Percentiles rank a stretch among this genome's conserved stretches.
These are phyloP conservation scores for Penicillium sp. DNA, from an alignment of 2,329 filamentous ascomycete species.

Conservation along the genomic window DNA sequence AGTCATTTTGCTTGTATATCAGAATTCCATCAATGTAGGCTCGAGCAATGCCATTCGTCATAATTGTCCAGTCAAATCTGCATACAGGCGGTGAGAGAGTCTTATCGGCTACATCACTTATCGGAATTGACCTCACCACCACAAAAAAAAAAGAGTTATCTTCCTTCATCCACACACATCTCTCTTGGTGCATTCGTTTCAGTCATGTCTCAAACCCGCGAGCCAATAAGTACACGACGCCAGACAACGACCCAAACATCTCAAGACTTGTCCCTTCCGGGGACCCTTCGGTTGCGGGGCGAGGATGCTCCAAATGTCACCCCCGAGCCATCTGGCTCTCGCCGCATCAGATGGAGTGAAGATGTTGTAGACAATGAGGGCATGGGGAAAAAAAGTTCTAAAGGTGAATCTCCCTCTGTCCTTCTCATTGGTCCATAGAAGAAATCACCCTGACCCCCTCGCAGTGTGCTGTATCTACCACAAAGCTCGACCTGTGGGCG, in stretches of 20 bases:
- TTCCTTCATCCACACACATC: background rate
- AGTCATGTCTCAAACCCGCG: conserved; percentile 41
- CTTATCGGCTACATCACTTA: background rate
- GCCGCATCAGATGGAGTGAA: conserved; percentile 86
- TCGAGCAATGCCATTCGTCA: too few relatives aligned
- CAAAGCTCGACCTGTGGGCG: conserved; percentile 74
- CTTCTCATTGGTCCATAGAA: background rate
- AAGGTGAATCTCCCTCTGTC: conserved; percentile 60
- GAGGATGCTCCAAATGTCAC: conserved; percentile 18
- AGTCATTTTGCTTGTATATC: background rate
- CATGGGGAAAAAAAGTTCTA: conserved; percentile 88
- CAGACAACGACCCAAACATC: conserved; percentile 27
- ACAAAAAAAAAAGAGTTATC: background rate
- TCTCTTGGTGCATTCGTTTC: background rate
- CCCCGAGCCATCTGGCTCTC: conserved; percentile 38
- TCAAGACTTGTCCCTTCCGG: conserved; percentile 21
- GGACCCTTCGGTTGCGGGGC: conserved; percentile 33
- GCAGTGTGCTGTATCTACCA: conserved; percentile 99
- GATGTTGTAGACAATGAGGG: conserved; percentile 95
- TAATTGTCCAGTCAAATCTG: too few relatives aligned
- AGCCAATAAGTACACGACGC: conserved; percentile 32
- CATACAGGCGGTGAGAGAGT: background rate
- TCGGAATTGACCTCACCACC: background rate
- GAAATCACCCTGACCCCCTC: background rate
- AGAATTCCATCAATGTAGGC: background rate